These are phyloP conservation scores for Bidens hawaiensis DNA, from an alignment of 140 eudicot species.

Conservation along the genomic window DNA sequence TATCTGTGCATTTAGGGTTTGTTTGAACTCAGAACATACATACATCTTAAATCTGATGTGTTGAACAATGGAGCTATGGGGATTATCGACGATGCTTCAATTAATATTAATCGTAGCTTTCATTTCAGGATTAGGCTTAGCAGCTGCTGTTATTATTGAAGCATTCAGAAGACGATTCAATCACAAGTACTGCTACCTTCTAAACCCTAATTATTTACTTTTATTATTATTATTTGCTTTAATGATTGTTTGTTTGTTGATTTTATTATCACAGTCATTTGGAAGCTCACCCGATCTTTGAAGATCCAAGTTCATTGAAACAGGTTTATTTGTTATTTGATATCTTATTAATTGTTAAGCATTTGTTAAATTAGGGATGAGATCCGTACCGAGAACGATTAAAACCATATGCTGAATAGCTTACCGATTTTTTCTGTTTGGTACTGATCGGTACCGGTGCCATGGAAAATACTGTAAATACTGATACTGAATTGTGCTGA, in stretches of 20 bases:
- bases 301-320: constrained; percentile 92
- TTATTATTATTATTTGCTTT: background rate
- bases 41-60: background rate
- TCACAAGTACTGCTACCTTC: constrained; percentile 63
- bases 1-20: background rate
- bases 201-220: constrained; percentile 20
- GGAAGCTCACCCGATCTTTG: constrained; percentile 77
- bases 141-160: constrained; percentile 48
- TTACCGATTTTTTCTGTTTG: too few relatives aligned
- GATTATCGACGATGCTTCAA: constrained; percentile 42
- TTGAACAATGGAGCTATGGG: constrained; percentile 33
- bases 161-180: constrained; percentile 58
- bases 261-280: constrained; percentile 48
- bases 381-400: too few relatives aligned
- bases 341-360: background rate
- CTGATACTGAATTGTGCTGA: too few relatives aligned
- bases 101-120: constrained; percentile 34
- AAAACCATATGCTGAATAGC: too few relatives aligned
- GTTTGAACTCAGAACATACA: too few relatives aligned
- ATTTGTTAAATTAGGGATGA: too few relatives aligned
- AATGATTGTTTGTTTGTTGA: background rate
- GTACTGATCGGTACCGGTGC: too few relatives aligned
- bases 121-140: constrained; percentile 32
- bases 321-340: too few relatives aligned
- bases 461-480: too few relatives aligned